Base-by-base conservation (phyloP, 2,329 filamentous ascomycete species). In the Escovopsis weberi region DNA sequence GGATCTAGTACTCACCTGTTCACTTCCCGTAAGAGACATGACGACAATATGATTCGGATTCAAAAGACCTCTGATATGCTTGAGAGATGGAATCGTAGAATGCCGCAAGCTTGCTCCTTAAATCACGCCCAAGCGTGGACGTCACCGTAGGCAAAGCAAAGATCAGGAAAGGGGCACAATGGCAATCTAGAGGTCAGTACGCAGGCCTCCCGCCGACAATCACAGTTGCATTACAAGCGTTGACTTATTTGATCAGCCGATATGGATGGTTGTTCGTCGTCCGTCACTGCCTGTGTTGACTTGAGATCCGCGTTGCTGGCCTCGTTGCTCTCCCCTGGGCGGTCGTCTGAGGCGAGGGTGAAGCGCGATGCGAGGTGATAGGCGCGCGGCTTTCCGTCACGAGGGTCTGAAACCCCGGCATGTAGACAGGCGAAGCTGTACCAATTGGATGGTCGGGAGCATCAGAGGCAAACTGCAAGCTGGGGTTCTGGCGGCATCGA, bases 401-500 rank as follows among this genome's bases (percentile, higher is more conserved):
- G 33, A 33, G 38, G 12, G 11, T 19, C 26, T 33, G 33, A 37
- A 37, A 19, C 18, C 12, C 26, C 28, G 28, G 28, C 28, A 9
- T 32, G 3, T 32, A 11, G 4, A 32, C 28, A 26, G 12, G 26
- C 23, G 18, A 26, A 37, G 32, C 41, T 39, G 39, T 15, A 12
- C 18, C 12, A 36, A 35, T 34, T 37, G 19, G 42, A 38, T 45
- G 39, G 39, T 37, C 33, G 41, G 23, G 38, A 43, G 37, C 42
- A 40, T 37, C 42, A 46, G 37, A 43, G 39, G 39, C 39, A 42
- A 47, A 44, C 28, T 38, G 42, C 43, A 41, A 39, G 44, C 44
- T 32, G 42, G 43, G 39, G 45, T 38, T 47, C 44, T 45, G 49
- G 45, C 44, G 46, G 50, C 47, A 39, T 49, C 43, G 41, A 50